Evolutionary conservation across 495 filamentous ascomycete species (phyloP).

Genomic region (Astrothelium subdiscretum): DNA sequence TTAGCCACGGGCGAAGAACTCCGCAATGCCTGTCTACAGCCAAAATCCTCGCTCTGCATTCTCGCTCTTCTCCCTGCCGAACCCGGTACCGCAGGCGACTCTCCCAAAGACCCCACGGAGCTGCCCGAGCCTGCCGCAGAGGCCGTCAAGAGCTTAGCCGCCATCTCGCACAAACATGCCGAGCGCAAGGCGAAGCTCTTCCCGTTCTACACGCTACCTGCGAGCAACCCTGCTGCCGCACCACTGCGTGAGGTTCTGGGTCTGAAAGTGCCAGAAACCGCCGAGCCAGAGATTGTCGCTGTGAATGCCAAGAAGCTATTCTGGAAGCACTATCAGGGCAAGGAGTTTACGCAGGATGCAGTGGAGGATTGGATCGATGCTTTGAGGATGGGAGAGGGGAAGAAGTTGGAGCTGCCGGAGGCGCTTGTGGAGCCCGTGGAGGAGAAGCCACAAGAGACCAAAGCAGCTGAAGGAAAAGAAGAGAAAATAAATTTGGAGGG

Average conservation of each 20-base stretch:
- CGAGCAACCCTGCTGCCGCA: conserved; percentile 44
- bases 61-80: conserved; percentile 59
- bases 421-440: conserved; percentile 42
- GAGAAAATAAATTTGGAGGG: conserved; percentile 5
- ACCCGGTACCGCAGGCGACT: conserved; percentile 15
- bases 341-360: conserved; percentile 43
- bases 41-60: conserved; percentile 74
- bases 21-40: conserved; percentile 56
- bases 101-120: conserved; percentile 14
- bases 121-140: conserved; percentile 36
- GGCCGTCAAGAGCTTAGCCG: conserved; percentile 55
- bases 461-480: conserved; percentile 17
- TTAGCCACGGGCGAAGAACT: conserved; percentile 43
- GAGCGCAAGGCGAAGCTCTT: conserved; percentile 57
- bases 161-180: conserved; percentile 63
- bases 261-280: conserved; percentile 34
- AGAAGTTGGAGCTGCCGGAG: conserved; percentile 71
- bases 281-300: conserved; percentile 56
- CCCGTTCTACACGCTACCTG: conserved; percentile 69
- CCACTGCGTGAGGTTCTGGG: conserved; percentile 50
- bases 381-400: conserved; percentile 73
- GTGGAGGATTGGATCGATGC: conserved; percentile 81
- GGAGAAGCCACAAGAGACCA: conserved; percentile 37
- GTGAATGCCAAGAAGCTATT: conserved; percentile 75
- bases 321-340: conserved; percentile 60